Percentiles rank a stretch among this genome's conserved stretches.
These are phyloP conservation scores for Aspergillus cejpii DNA, from an alignment of 2,329 filamentous ascomycete species.

Conservation along the genomic window DNA sequence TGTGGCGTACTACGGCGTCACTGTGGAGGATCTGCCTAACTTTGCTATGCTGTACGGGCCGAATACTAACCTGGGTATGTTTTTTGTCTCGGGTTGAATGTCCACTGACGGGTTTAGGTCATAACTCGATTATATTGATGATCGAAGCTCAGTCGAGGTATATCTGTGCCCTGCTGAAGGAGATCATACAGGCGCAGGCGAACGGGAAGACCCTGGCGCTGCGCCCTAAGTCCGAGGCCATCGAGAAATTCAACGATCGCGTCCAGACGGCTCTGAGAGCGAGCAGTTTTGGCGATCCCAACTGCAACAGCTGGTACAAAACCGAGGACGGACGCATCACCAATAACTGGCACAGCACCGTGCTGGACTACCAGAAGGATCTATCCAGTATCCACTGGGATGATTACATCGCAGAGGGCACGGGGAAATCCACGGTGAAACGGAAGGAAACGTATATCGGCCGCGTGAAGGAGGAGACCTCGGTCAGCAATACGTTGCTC, in stretches of 20 bases:
- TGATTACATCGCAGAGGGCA: conserved; percentile 26
- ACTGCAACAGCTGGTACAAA: conserved; percentile 54
- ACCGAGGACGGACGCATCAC: conserved; percentile 49
- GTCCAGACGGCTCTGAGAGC: conserved; percentile 43
- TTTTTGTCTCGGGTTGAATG: neutral
- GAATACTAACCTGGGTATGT: conserved; percentile 46
- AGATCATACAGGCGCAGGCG: conserved; percentile 44
- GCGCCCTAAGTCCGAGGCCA: conserved; percentile 36
- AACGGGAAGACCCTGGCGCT: conserved; percentile 41
- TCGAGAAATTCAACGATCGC: conserved; percentile 43
- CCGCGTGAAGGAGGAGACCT: conserved; percentile 34
- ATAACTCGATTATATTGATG: conserved; percentile 57
- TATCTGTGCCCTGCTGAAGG: conserved; percentile 45
- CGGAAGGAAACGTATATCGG: conserved; percentile 24
- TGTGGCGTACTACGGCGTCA: conserved; percentile 47
- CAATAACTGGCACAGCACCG: conserved; percentile 52
- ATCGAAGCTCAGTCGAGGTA: conserved; percentile 54
- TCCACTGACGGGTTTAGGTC: conserved; percentile 28
- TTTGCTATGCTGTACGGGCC: conserved; percentile 55
- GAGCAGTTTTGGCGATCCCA: conserved; percentile 49
- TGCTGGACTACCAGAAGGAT: conserved; percentile 50
- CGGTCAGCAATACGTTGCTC: conserved; percentile 27
- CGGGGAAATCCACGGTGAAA: conserved; percentile 18
- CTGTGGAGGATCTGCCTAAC: conserved; percentile 49
- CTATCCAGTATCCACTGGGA: conserved; percentile 28